Evolutionary conservation across 176 grass and related monocot species (phyloP).

Genomic region (Oryza nivara): DNA sequence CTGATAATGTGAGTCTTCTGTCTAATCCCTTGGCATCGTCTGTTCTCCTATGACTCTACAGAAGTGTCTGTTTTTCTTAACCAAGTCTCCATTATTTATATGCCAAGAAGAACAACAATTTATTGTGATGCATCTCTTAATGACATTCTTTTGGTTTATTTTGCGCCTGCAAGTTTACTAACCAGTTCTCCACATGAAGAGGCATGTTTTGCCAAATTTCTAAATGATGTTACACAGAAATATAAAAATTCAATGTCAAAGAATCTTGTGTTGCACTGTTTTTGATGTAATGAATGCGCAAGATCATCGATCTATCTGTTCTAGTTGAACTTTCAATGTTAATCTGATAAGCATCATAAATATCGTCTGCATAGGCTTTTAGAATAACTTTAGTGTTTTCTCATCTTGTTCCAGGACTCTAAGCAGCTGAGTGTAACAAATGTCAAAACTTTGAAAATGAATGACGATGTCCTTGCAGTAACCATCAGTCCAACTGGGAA

Average conservation of each 20-base stretch:
- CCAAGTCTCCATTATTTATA: background rate
- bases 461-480: constrained; percentile 80
- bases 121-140: background rate
- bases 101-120: background rate
- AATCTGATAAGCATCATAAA: constrained; percentile 8
- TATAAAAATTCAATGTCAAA: constrained; percentile 8
- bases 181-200: background rate
- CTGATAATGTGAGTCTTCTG: constrained; percentile 64
- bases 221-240: background rate
- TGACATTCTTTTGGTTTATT: constrained; percentile 2
- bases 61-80: background rate
- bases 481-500: constrained; percentile 77
- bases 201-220: background rate
- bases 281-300: background rate
- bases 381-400: background rate
- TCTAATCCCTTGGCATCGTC: background rate
- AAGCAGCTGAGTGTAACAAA: constrained; percentile 83
- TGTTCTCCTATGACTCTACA: background rate
- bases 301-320: background rate
- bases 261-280: background rate
- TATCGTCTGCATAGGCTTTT: background rate
- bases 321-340: background rate
- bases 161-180: background rate
- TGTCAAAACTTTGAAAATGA: constrained; percentile 94
- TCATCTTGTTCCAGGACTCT: constrained; percentile 63